Evolutionary conservation across 2,329 filamentous ascomycete genomes (phyloP), one percentile per base, ranked within the genome.

Genomic region (Ophiognomonia clavigignenti-juglandacearum): DNA sequence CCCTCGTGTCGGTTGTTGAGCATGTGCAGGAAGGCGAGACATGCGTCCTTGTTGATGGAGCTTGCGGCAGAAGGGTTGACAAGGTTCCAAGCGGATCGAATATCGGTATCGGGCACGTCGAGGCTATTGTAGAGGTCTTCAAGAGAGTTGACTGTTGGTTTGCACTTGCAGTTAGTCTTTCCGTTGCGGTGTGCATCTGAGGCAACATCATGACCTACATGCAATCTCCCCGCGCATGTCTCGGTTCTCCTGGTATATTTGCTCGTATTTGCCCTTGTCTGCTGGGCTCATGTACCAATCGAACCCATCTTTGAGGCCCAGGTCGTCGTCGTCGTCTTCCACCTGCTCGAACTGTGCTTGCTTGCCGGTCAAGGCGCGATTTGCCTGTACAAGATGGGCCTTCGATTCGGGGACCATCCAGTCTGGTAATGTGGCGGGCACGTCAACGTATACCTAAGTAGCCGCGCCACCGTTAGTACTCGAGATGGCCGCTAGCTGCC

Each of bases 251-350:
- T 86, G 86, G 70, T 97, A 98, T 68, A 98, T 98, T 59, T 92
- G 88, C 68, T 96, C 90, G 71, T 98, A 98, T 68, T 96, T 97
- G 54, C 81, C 64, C 70, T 95, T 95, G 70, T 98, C 91, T 24
- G 74, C 69, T 1, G 93, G 93, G 51, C 83, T 90, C 89, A 98
- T 98, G 72, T 98, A 98, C 93, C 93, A 98, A 66, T 98, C 93
- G 66, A 98, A 98, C 11, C 92, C 92, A 67, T 96, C 90, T 65
- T 95, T 95, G 53, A 98, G 74, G 1, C 90, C 90, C 1, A 83
- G 81, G 4, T 84, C 82, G 57, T 96, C 91, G 54, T 85, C 81
- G 51, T 95, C 87, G 57, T 90, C 86, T 45, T 90, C 86, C 50
- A 95, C 82, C 53, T 82, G 78, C 66, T 96, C 91, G 64, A 97